Percentiles rank a stretch among this genome's conserved stretches.
phyloP scores from a whole-genome alignment of 495 filamentous ascomycete species.

The Baudoinia panamericana region DNA sequence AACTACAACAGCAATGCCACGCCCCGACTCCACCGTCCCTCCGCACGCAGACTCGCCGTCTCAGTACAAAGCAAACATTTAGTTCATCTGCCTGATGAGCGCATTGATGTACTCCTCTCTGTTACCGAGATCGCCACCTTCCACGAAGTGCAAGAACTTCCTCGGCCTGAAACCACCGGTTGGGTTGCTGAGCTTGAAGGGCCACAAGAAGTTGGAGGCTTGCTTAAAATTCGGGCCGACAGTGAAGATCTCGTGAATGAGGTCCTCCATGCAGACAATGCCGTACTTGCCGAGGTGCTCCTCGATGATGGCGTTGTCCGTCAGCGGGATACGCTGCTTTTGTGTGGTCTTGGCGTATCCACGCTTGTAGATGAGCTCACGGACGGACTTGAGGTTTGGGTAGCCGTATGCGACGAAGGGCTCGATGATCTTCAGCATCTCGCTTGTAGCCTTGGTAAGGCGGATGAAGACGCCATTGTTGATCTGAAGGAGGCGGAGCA shows the following conservation, averaged over 20 bases:
- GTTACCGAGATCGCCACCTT: conserved; percentile 97
- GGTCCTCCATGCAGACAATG: conserved; percentile 98
- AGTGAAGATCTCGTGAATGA: conserved; percentile 98
- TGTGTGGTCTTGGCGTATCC: conserved; percentile 87
- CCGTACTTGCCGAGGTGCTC: conserved; percentile 91
- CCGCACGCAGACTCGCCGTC: too few species aligned
- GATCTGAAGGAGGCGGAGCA: conserved; percentile 98
- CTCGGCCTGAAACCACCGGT: conserved; percentile 86
- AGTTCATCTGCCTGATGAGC: conserved; percentile 98
- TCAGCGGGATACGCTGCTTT: conserved; percentile 89
- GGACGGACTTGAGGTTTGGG: conserved; percentile 96
- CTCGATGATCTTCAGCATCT: conserved; percentile 97
- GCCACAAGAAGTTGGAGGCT: conserved; percentile 99
- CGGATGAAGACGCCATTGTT: conserved; percentile 99
- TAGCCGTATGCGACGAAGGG: conserved; percentile 98
- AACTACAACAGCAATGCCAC: too few species aligned
- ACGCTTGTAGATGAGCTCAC: conserved; percentile 99
- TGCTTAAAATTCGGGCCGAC: conserved; percentile 99
- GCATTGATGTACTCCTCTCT: conserved; percentile 97
- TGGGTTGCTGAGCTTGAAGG: conserved; percentile 98
- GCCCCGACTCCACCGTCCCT: too few species aligned
- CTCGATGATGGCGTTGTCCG: conserved; percentile 97
- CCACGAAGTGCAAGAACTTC: conserved; percentile 99
- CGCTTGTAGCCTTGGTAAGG: conserved; percentile 91
- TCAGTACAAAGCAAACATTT: conserved; percentile 30